Evolutionary conservation across 2,329 filamentous ascomycete species (phyloP).

Genomic region (Lasiodiplodia sp.): DNA sequence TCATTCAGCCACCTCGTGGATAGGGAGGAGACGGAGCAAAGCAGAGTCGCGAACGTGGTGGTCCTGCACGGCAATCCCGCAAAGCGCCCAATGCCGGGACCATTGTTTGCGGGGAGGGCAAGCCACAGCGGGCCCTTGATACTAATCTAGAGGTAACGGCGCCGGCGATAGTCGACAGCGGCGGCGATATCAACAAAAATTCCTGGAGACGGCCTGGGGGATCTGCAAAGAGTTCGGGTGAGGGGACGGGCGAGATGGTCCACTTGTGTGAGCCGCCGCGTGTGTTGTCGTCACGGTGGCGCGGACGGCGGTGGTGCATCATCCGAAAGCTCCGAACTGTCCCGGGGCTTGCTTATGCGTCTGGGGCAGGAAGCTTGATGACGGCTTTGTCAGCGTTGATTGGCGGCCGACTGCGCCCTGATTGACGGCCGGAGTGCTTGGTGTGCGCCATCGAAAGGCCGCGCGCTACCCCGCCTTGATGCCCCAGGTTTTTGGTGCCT

Average conservation of each 20-base stretch:
- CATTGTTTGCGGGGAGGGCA: too few species aligned
- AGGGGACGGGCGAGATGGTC: not conserved
- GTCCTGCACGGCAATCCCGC: too few species aligned
- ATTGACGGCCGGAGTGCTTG: not conserved
- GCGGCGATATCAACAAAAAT: too few species aligned
- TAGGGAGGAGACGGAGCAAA: not conserved
- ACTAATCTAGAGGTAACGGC: too few species aligned
- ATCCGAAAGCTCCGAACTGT: not conserved
- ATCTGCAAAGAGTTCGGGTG: not conserved
- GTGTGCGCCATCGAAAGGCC: not conserved
- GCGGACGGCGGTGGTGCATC: too few species aligned
- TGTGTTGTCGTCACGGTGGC: not conserved
- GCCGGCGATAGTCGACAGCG: too few species aligned
- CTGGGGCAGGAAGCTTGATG: not conserved
- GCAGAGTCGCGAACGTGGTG: not conserved
- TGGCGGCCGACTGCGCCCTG: not conserved
- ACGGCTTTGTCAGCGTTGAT: not conserved
- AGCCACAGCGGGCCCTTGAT: too few species aligned
- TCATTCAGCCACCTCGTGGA: not conserved
- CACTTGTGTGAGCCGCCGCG: not conserved
- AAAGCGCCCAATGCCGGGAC: too few species aligned
- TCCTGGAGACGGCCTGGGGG: too few species aligned
- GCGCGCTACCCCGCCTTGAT: not conserved
- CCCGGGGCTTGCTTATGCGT: not conserved
- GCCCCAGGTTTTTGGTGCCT: not conserved